Base-by-base conservation (phyloP, 805 yeast genomes). In the Starmerella roubikii region DNA sequence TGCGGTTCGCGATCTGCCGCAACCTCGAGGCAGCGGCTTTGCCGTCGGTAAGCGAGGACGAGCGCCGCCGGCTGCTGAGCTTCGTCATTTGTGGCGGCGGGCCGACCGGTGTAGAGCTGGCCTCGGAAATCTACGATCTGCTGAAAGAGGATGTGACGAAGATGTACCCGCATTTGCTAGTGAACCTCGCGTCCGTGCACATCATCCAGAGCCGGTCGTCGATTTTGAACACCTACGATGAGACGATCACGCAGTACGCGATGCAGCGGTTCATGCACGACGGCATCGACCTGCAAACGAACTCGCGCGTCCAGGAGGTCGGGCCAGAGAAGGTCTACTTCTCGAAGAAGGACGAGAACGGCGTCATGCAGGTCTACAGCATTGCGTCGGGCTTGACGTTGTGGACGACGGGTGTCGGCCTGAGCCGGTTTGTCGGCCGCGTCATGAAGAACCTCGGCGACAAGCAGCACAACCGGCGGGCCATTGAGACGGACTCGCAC, bases 391-490 rank as follows among this genome's bases (percentile, higher is more conserved):
- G 85, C 11, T 55, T 78, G 27, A 75, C 83, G 54, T 54, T 78
- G 33, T 78, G 85, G 85, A 76, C 83, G 1, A 78, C 85, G 1
- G 85, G 85, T 44, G 80, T 77, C 29, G 72, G 79, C 6, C 76
- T 72, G 49, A 69, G 73, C 44, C 78, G 77, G 13, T 54, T 78
- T 35, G 76, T 81, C 7, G 66, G 67, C 52, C 66, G 66, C 28
- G 64, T 78, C 32, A 76, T 69, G 33, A 57, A 63, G 17, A 56
- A 64, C n/a, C 59, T 78, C 27, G 52, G 55, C 11, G 63, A 58
- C 1, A 53, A 59, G 23, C 84, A 78, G 58, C 63, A 62, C 47
- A 78, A 78, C 54, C 68, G 64, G 50, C 69, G 79, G 48, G 85
- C 84, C n/a, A 70, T 78, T 34, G 84, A 78, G 54, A 77, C 84